Conservation (phyloP, 768 basidiomycete genomes). For the Tylopilus cervinicoccineus region DNA sequence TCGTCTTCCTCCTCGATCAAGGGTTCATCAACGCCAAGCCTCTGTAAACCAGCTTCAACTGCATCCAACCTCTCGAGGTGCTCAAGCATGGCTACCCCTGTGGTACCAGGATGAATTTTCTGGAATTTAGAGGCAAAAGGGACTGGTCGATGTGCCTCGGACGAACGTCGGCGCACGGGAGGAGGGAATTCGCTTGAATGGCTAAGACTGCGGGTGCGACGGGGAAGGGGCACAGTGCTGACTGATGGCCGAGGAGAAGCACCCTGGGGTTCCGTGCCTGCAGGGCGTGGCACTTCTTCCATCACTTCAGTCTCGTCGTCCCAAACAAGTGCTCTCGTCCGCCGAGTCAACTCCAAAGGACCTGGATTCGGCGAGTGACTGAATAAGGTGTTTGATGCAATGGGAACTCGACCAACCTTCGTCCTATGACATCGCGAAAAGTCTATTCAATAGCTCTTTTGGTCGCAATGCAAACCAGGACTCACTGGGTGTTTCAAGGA, state of each 20-base stretch:
- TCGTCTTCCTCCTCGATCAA: constrained; percentile 48
- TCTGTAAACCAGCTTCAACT: constrained; percentile 73
- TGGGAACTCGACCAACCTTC: constrained; percentile 49
- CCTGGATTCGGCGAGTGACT: constrained; percentile 40
- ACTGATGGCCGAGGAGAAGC: constrained; percentile 60
- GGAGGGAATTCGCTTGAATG: constrained; percentile 68
- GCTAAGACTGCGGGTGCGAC: constrained; percentile 55
- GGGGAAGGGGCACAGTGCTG: constrained; percentile 55
- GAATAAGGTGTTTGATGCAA: not conserved
- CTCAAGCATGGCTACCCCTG: constrained; percentile 80
- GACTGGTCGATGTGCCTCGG: constrained; percentile 67
- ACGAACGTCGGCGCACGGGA: constrained; percentile 58
- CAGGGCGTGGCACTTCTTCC: constrained; percentile 43
- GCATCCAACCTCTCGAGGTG: constrained; percentile 83
- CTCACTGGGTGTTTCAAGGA: constrained; percentile 73
- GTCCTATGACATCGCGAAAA: constrained; percentile 46
- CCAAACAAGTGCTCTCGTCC: constrained; percentile 78
- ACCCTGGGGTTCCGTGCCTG: constrained; percentile 31
- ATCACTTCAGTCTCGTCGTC: constrained; percentile 78
- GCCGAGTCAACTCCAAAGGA: constrained; percentile 86
- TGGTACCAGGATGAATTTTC: constrained; percentile 79
- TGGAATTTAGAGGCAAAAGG: constrained; percentile 84
- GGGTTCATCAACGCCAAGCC: constrained; percentile 60
- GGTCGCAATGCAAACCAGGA: constrained; percentile 11
- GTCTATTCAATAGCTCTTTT: constrained; percentile 2